phyloP scores from a whole-genome alignment of 257 asterid genomes.

The Ligustrum vulgare region DNA sequence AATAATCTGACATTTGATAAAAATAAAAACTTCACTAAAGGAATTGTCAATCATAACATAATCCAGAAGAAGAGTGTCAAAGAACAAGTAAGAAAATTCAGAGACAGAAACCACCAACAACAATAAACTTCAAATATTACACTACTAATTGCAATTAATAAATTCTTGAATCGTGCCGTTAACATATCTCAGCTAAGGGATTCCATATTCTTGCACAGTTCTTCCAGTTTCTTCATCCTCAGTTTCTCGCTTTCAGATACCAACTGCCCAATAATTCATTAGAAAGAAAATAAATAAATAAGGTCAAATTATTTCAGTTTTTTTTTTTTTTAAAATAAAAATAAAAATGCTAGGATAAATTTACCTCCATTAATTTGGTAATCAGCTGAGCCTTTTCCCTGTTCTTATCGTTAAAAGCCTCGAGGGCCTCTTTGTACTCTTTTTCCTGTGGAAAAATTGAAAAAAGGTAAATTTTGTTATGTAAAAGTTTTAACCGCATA shows the following conservation, averaged over 20 bases:
- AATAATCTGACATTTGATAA: neutral
- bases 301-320: neutral
- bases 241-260: conserved; percentile 80
- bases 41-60: neutral
- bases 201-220: conserved; percentile 76
- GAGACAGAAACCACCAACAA: conserved; percentile 5
- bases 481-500: neutral
- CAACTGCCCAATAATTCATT: conserved; percentile 45
- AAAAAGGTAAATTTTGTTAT: neutral
- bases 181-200: conserved; percentile 35
- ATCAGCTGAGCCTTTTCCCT: conserved; percentile 75
- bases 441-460: conserved; percentile 50
- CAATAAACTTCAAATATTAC: neutral
- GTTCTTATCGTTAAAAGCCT: conserved; percentile 74
- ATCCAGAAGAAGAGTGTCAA: neutral
- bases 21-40: neutral
- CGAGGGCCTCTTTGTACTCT: conserved; percentile 80
- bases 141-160: neutral
- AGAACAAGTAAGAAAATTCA: neutral
- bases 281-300: neutral
- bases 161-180: conserved; percentile 11
- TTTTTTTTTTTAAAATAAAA: neutral
- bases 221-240: conserved; percentile 85
- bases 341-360: too few species aligned
- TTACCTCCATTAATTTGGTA: conserved; percentile 79